These are phyloP conservation scores for Russula compacta DNA, from an alignment of 768 basidiomycete genomes.

Conservation along the genomic window DNA sequence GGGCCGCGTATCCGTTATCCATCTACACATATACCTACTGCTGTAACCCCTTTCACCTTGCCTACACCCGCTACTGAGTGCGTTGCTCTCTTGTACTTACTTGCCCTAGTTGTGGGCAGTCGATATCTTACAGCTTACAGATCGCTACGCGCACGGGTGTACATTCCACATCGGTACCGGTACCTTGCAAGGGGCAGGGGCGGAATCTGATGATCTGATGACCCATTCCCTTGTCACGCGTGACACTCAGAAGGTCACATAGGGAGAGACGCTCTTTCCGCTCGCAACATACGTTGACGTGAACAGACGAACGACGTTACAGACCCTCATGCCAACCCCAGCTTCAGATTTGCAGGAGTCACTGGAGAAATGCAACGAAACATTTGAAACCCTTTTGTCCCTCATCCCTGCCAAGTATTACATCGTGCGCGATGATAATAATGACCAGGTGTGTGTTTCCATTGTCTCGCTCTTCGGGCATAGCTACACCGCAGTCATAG, in stretches of 20 bases:
- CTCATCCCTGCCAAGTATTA: slow-evolving; percentile 91
- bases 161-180: too few species aligned
- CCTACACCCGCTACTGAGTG: too few species aligned
- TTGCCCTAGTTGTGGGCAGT: too few species aligned
- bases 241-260: not conserved
- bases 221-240: not conserved
- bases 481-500: slow-evolving; percentile 24
- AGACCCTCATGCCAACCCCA: slow-evolving; percentile 13
- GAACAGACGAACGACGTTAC: not conserved
- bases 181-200: too few species aligned
- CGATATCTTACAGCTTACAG: too few species aligned
- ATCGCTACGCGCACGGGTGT: too few species aligned
- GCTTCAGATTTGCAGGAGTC: slow-evolving; percentile 41
- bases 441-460: slow-evolving; percentile 51
- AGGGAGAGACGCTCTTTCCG: not conserved
- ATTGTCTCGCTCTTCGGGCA: not conserved
- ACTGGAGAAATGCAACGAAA: slow-evolving; percentile 75
- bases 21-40: too few species aligned
- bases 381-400: slow-evolving; percentile 73
- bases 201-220: too few species aligned
- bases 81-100: too few species aligned
- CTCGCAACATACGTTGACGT: not conserved
- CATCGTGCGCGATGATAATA: slow-evolving; percentile 54
- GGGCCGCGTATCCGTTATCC: too few species aligned
- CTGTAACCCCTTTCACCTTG: too few species aligned